Percentiles rank a stretch among this genome's conserved stretches.
These are phyloP conservation scores for Leishmania martiniquensis DNA, from an alignment of 208 protist genomes.

Conservation along the genomic window DNA sequence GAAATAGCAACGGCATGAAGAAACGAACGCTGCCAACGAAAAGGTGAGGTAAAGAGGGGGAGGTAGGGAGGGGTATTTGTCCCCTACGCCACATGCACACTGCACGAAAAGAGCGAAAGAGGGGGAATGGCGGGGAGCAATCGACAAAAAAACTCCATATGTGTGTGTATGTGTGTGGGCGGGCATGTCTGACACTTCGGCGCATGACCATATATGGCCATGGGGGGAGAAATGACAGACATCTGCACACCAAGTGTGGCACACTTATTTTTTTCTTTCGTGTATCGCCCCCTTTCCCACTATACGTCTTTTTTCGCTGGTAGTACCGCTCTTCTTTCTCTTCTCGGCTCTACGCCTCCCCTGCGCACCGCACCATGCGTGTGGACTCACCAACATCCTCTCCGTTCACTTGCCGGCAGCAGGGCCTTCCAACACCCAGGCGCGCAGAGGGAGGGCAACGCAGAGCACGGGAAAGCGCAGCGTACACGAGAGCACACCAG, in stretches of 20 bases:
- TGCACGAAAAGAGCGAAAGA: slow-evolving; percentile 20
- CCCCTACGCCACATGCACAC: background rate
- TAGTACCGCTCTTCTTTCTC: too few species aligned
- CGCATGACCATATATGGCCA: background rate
- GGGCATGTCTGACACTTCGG: background rate
- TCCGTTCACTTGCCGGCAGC: too few species aligned
- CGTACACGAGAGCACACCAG: background rate
- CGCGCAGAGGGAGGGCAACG: slow-evolving; percentile 4
- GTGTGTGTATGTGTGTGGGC: background rate
- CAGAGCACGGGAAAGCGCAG: background rate
- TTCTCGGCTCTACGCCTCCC: too few species aligned
- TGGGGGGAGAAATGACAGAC: background rate
- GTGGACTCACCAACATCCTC: too few species aligned
- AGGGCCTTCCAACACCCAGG: too few species aligned
- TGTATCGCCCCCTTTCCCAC: too few species aligned
- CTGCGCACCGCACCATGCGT: too few species aligned
- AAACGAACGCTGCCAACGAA: slow-evolving; percentile 11
- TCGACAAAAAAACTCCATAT: background rate
- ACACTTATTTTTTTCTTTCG: background rate
- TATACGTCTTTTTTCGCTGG: too few species aligned
- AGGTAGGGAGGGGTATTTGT: background rate
- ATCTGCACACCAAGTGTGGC: background rate
- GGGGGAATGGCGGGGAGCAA: background rate
- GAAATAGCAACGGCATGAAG: background rate
- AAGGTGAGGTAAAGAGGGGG: background rate